Conservation (phyloP, 1,284 basidiomycete species). For the Cutaneotrichosporon sp. region DNA sequence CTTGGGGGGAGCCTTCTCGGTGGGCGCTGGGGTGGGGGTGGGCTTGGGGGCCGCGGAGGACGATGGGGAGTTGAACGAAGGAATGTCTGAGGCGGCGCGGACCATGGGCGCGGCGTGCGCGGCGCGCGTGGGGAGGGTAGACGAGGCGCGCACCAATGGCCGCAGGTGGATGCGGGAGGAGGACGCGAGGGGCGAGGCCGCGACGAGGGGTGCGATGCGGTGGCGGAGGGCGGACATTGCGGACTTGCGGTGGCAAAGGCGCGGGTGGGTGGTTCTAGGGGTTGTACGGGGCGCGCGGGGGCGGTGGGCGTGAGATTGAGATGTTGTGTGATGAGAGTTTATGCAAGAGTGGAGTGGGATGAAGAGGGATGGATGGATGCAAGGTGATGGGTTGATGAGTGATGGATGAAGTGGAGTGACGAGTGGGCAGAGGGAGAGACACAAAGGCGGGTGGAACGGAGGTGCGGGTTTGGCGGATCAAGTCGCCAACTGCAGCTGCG, state of each 20-base stretch:
- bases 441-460: background rate
- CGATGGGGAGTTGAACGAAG: constrained; percentile 7
- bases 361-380: background rate
- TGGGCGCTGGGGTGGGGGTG: background rate
- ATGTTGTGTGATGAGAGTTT: background rate
- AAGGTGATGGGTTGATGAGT: background rate
- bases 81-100: constrained; percentile 19
- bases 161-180: constrained; percentile 8
- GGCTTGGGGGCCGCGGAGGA: constrained; percentile 6
- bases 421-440: background rate
- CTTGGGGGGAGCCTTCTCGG: constrained; percentile 16
- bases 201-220: constrained; percentile 10
- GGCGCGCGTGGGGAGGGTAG: constrained; percentile 15
- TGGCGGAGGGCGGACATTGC: constrained; percentile 9
- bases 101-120: constrained; percentile 16
- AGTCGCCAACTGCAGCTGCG: background rate
- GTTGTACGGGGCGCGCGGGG: background rate
- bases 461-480: background rate
- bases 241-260: background rate
- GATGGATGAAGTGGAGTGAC: background rate
- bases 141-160: constrained; percentile 9
- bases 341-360: background rate
- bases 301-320: background rate
- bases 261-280: background rate
- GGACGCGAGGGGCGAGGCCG: constrained; percentile 8